Conservation (phyloP, 306 rosid species). For the Lathyrus tuberosus region DNA sequence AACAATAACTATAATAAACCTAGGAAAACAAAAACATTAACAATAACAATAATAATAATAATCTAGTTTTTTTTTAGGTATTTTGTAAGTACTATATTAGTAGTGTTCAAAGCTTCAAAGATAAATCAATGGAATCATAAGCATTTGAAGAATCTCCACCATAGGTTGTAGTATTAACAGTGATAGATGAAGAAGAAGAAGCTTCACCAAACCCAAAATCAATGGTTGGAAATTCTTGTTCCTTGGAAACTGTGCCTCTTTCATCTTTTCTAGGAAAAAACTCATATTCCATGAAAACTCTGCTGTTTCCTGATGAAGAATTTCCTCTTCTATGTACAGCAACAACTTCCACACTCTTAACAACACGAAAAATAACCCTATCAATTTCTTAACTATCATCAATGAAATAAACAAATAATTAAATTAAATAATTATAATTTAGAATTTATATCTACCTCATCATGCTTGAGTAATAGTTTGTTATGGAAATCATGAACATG, state of each 20-base stretch:
- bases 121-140: slow-evolving; percentile 70
- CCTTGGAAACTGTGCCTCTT: slow-evolving; percentile 57
- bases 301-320: slow-evolving; percentile 35
- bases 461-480: no score
- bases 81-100: neutral
- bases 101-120: slow-evolving; percentile 65
- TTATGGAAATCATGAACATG: slow-evolving; percentile 35
- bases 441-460: slow-evolving; percentile 42
- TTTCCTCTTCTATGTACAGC: slow-evolving; percentile 74
- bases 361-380: slow-evolving; percentile 2
- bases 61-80: neutral
- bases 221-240: slow-evolving; percentile 36
- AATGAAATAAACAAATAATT: slow-evolving; percentile 1
- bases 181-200: slow-evolving; percentile 41
- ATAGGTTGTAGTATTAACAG: slow-evolving; percentile 24
- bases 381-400: slow-evolving; percentile 7
- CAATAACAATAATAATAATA: no score
- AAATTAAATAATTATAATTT: neutral
- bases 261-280: slow-evolving; percentile 63
- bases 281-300: slow-evolving; percentile 74
- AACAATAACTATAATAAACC: no score
- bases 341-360: slow-evolving; percentile 63
- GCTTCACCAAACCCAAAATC: slow-evolving; percentile 49
- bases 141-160: slow-evolving; percentile 51
- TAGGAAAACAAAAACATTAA: no score